Evolutionary conservation across 768 basidiomycete genomes (phyloP), one percentile per base, ranked within the genome.

Genomic region (Naganishia randhawae): DNA sequence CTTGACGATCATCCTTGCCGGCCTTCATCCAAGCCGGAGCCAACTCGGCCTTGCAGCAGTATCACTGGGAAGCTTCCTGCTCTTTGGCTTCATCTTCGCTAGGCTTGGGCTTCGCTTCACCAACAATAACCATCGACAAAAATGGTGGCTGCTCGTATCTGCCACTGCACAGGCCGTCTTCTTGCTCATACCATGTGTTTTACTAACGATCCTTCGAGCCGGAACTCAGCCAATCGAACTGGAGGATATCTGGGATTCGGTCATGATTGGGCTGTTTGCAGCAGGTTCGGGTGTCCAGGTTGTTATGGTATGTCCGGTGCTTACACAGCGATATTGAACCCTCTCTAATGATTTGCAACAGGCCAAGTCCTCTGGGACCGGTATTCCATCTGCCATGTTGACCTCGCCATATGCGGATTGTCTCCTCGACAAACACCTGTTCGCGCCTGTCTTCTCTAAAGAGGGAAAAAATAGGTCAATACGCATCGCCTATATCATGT

Each of bases 311-410:
- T 16, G 57, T 41, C 16, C 22, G 25, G 2, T 8, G 8, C 2
- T 55, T n/a, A 17, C 33, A 1, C 4, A 11, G 5, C 39, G 22
- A 39, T 19, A n/a, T 27, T 22, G 41, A 4, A 16, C 27, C 14
- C 37, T 39, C 22, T 41, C 57, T 61, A 39, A 61, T 25, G n/a
- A n/a, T 22, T 32, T 19, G 31, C 9, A 14, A 25, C 29, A 61
- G 57, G 57, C 57, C 4, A 61, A 61, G 32, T 61, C 57, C 35
- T 61, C 57, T 27, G 57, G 57, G 11, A 61, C 57, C 16, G 57
- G 57, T 4, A 61, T 61, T 41, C 57, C 57, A 14, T 41, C 57
- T 9, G 57, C 57, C 35, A 61, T 61, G 57, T 42, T 61, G 22
- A 61, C 57, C 2, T 61, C 57, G 5, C 57, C 57, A 25, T 61